Conservation (phyloP, 1,284 basidiomycete species). For the Leccinum insolens region DNA sequence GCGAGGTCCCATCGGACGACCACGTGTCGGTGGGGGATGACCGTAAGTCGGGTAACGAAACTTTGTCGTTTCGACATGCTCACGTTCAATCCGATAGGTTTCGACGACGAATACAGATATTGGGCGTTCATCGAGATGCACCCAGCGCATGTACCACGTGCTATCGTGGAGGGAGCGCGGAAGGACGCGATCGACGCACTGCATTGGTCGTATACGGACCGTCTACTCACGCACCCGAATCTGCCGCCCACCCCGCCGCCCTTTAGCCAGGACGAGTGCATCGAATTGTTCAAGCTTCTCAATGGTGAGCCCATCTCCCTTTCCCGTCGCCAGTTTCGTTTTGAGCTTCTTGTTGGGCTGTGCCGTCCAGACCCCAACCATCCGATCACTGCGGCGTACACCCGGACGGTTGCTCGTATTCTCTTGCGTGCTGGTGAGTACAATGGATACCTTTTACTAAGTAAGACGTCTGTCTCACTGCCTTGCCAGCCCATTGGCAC, state of each 20-base stretch:
- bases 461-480: slow-evolving; percentile 5
- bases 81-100: slow-evolving; percentile 39
- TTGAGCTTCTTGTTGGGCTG: slow-evolving; percentile 14
- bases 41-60: not conserved
- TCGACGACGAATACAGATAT: slow-evolving; percentile 74
- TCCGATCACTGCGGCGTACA: slow-evolving; percentile 55
- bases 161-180: slow-evolving; percentile 45
- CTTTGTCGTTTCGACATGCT: slow-evolving; percentile 12
- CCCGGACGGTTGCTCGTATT: slow-evolving; percentile 67
- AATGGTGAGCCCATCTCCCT: slow-evolving; percentile 40
- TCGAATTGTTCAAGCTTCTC: slow-evolving; percentile 66
- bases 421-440: slow-evolving; percentile 65
- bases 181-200: slow-evolving; percentile 70
- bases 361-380: slow-evolving; percentile 34
- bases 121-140: slow-evolving; percentile 77
- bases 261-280: slow-evolving; percentile 73
- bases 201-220: slow-evolving; percentile 78
- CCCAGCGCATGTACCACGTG: slow-evolving; percentile 64
- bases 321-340: not conserved
- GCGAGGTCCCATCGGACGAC: too few relatives aligned
- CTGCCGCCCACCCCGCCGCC: slow-evolving; percentile 51
- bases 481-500: slow-evolving; percentile 67
- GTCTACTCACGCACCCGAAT: slow-evolving; percentile 60
- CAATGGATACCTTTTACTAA: not conserved
- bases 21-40: too few relatives aligned